phyloP scores from a whole-genome alignment of 768 basidiomycete genomes.

The Megacollybia marginata region DNA sequence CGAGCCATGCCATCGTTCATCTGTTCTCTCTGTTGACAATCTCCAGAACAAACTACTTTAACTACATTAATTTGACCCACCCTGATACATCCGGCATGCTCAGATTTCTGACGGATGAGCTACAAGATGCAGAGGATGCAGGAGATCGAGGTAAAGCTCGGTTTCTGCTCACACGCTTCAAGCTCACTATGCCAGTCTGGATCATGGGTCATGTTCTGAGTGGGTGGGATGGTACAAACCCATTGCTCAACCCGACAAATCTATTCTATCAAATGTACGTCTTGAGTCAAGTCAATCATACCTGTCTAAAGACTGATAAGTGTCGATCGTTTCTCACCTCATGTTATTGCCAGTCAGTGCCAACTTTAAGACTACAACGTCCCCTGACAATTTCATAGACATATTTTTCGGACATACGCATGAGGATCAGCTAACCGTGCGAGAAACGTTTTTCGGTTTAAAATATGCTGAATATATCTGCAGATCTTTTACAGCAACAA shows the following conservation, averaged over 20 bases:
- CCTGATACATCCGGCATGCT: constrained; percentile 72
- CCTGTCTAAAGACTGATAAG: constrained; percentile 22
- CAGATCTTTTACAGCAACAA: constrained; percentile 73
- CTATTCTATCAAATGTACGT: constrained; percentile 49
- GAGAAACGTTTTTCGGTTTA: not conserved
- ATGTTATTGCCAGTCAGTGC: constrained; percentile 64
- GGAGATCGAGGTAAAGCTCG: constrained; percentile 55
- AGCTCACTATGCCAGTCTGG: constrained; percentile 28
- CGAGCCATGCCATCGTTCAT: constrained; percentile 3
- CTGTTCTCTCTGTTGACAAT: constrained; percentile 1
- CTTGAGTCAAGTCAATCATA: not conserved
- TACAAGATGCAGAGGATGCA: constrained; percentile 72
- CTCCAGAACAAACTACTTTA: constrained; percentile 59
- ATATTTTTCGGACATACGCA: constrained; percentile 79
- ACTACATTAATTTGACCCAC: constrained; percentile 66
- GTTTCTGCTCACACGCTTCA: no score
- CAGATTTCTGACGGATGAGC: constrained; percentile 68
- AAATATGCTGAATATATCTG: not conserved
- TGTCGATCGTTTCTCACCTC: constrained; percentile 72
- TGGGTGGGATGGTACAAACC: constrained; percentile 70
- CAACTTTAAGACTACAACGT: constrained; percentile 2
- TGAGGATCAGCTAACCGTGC: constrained; percentile 62
- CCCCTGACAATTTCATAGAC: constrained; percentile 27
- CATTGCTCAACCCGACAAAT: constrained; percentile 57
- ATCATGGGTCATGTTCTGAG: constrained; percentile 49